Evolutionary conservation across 495 filamentous ascomycete genomes (phyloP).

Genomic region (Neurospora sp.): DNA sequence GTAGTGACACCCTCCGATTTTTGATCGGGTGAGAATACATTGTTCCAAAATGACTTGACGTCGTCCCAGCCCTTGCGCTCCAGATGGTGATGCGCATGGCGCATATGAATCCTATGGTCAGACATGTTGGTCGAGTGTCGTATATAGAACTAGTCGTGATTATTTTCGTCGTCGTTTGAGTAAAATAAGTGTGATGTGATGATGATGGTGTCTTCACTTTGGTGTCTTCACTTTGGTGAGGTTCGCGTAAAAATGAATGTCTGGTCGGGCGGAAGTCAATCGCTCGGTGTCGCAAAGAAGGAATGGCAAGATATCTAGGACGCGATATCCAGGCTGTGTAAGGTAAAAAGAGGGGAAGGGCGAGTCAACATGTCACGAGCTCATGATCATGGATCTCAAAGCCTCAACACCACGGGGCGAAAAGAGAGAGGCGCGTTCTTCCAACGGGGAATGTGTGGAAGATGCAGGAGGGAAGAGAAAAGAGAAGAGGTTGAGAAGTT

Average conservation of each 20-base stretch:
- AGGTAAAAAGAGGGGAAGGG: conserved; percentile 8
- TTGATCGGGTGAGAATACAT: neutral
- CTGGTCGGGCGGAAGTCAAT: neutral
- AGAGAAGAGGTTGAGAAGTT: conserved; percentile 1
- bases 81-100: neutral
- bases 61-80: neutral
- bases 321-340: neutral
- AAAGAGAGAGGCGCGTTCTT: neutral
- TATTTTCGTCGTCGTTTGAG: neutral
- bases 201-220: neutral
- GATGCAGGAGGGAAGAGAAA: conserved; percentile 4
- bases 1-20: neutral
- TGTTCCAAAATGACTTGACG: neutral
- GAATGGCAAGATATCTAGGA: neutral
- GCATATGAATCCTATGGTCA: neutral
- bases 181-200: neutral
- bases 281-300: neutral
- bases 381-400: conserved; percentile 6
- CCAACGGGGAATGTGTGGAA: conserved; percentile 1
- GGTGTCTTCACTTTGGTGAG: neutral
- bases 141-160: neutral
- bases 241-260: neutral
- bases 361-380: conserved; percentile 6
- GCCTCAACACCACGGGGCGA: conserved; percentile 8
- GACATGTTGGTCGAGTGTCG: neutral